These are phyloP conservation scores for Lecanoromycetidae sp. DNA, from an alignment of 2,329 filamentous ascomycete species.

Conservation along the genomic window DNA sequence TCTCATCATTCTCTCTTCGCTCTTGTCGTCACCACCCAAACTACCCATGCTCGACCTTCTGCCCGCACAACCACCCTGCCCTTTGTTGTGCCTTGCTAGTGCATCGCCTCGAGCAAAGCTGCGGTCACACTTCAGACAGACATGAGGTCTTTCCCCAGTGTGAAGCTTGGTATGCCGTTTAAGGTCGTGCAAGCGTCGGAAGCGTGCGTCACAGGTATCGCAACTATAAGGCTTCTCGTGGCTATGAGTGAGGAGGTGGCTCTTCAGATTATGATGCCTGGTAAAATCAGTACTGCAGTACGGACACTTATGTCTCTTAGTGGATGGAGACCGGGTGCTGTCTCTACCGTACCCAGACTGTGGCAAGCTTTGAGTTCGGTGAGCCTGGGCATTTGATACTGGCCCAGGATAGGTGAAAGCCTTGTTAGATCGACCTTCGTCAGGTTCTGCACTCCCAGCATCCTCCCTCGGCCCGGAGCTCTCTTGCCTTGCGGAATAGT, in stretches of 20 bases:
- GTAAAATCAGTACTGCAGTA: constrained; percentile 97
- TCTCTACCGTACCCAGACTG: constrained; percentile 43
- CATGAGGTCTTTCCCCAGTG: constrained; percentile 88
- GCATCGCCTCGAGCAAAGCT: constrained; percentile 94
- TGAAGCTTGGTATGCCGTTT: constrained; percentile 96
- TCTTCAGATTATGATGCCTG: constrained; percentile 93
- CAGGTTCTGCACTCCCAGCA: constrained; percentile 23
- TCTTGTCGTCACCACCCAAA: constrained; percentile 68
- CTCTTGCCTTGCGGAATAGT: constrained; percentile 27
- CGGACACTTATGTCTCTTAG: constrained; percentile 90
- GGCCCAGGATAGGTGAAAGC: constrained; percentile 54
- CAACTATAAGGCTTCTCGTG: constrained; percentile 97
- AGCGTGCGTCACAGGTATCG: constrained; percentile 82
- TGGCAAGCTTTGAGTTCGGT: constrained; percentile 45
- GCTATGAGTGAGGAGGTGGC: constrained; percentile 90
- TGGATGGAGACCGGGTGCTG: constrained; percentile 56
- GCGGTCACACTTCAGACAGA: constrained; percentile 86
- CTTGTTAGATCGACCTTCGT: constrained; percentile 35
- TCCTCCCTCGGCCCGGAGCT: constrained; percentile 24
- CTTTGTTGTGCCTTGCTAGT: constrained; percentile 86
- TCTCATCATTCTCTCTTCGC: constrained; percentile 42
- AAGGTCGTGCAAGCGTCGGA: constrained; percentile 82
- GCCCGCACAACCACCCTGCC: constrained; percentile 87
- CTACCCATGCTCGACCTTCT: constrained; percentile 74
- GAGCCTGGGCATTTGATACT: constrained; percentile 33